A percentile compares a stretch with the other conserved stretches of the same genome.
Evolutionary conservation across 768 basidiomycete genomes (phyloP).

Genomic region (Trametes elegans): DNA sequence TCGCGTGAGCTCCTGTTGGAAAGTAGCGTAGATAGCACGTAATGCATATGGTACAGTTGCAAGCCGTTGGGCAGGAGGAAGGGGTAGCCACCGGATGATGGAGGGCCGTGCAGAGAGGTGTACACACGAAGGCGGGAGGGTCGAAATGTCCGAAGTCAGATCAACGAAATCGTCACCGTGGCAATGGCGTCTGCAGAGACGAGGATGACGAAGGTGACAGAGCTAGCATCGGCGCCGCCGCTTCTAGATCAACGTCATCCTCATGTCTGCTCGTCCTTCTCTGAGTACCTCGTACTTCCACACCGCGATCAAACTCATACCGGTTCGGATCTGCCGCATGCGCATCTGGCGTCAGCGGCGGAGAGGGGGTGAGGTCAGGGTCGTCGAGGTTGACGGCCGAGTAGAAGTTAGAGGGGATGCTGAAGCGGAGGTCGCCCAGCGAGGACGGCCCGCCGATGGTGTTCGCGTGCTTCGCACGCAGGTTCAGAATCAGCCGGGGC

Average conservation of each 20-base stretch:
- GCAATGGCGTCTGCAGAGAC: not conserved
- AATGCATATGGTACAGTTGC: not conserved
- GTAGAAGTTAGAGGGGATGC: constrained; percentile 6
- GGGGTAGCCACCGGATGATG: not conserved
- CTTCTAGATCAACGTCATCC: too few species aligned
- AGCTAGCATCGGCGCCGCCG: too few species aligned
- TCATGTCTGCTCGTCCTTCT: too few species aligned
- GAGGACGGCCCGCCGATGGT: constrained; percentile 3
- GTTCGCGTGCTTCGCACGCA: constrained; percentile 5
- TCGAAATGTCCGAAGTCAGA: not conserved
- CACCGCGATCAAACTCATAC: too few species aligned
- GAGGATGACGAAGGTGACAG: too few species aligned
- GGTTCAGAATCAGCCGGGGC: constrained; percentile 14
- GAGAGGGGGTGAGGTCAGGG: not conserved
- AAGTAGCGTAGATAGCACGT: not conserved
- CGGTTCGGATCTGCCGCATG: too few species aligned
- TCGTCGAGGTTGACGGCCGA: constrained; percentile 13
- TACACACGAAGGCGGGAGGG: not conserved
- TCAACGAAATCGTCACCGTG: too few species aligned
- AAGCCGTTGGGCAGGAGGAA: not conserved
- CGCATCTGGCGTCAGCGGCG: not conserved
- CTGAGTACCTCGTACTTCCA: too few species aligned
- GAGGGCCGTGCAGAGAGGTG: not conserved
- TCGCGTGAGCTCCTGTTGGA: not conserved
- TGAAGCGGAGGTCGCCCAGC: constrained; percentile 1